Percentiles rank a stretch among this genome's conserved stretches.
Conservation (phyloP, 2,329 filamentous ascomycete genomes). For the Curvularia verruculosa region DNA sequence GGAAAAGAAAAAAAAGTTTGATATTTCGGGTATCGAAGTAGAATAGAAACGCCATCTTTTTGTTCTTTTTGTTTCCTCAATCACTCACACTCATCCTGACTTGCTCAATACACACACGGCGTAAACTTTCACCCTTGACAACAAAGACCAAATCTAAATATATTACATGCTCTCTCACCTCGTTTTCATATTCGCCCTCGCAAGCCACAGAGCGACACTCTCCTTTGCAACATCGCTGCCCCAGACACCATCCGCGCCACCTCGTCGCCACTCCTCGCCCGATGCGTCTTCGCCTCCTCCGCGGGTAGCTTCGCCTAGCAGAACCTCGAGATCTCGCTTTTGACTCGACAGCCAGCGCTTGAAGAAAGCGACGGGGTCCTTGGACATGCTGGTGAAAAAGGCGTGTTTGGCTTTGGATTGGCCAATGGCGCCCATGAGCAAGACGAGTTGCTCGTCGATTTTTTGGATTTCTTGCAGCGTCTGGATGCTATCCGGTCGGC, state of each 20-base stretch:
- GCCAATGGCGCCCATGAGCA: slow-evolving; percentile 80
- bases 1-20: neutral
- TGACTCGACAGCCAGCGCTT: slow-evolving; percentile 89
- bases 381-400: slow-evolving; percentile 79
- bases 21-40: slow-evolving; percentile 23
- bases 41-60: slow-evolving; percentile 16
- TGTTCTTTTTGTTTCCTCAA: neutral
- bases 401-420: slow-evolving; percentile 88
- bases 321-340: slow-evolving; percentile 85
- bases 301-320: slow-evolving; percentile 79
- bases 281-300: slow-evolving; percentile 58
- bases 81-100: neutral
- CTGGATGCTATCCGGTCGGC: slow-evolving; percentile 56
- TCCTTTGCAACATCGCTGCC: slow-evolving; percentile 66
- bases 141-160: neutral
- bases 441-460: slow-evolving; percentile 84
- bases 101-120: neutral
- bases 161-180: slow-evolving; percentile 23
- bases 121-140: neutral
- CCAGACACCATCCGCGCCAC: slow-evolving; percentile 68
- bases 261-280: slow-evolving; percentile 72
- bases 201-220: slow-evolving; percentile 66
- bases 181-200: slow-evolving; percentile 45
- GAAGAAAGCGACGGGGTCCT: slow-evolving; percentile 84
- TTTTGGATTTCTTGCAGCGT: slow-evolving; percentile 76